These are phyloP conservation scores for Mychonastes homosphaera DNA, from an alignment of 139 green algal genomes.

Conservation along the genomic window DNA sequence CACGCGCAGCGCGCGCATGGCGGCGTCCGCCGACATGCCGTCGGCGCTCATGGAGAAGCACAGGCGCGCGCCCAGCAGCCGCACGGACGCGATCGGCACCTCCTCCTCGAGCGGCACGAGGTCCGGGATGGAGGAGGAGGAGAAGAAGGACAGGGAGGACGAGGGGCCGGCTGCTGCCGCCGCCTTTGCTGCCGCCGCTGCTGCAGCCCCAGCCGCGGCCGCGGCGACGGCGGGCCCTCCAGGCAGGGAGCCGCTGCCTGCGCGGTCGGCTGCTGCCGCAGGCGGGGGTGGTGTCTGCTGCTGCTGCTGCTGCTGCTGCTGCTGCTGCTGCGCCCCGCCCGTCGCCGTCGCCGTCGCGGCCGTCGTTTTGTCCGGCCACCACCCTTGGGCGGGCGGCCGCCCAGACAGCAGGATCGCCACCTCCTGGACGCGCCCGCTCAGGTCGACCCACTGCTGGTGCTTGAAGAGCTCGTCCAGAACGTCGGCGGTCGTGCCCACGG, in stretches of 20 bases:
- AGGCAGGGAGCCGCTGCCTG: not conserved
- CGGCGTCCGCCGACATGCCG: constrained; percentile 17
- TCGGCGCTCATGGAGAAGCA: constrained; percentile 23
- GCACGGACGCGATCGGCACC: constrained; percentile 37
- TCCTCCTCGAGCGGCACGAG: constrained; percentile 49
- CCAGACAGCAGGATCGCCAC: constrained; percentile 47
- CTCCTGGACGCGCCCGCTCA: constrained; percentile 44
- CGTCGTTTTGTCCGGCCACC: constrained; percentile 27
- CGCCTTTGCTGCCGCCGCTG: not conserved
- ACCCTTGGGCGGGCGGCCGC: constrained; percentile 26
- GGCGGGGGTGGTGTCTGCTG: not conserved
- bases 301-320: not conserved
- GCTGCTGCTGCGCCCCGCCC: not conserved
- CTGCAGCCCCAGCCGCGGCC: not conserved
- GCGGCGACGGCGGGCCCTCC: not conserved
- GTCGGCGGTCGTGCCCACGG: constrained; percentile 20
- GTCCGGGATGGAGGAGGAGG: too few species aligned
- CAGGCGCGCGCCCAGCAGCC: constrained; percentile 23
- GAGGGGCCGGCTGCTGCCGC: not conserved
- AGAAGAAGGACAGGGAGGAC: too few species aligned
- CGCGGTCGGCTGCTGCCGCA: not conserved
- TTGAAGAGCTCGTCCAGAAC: constrained; percentile 27
- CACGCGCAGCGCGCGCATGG: constrained; percentile 19
- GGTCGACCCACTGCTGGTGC: constrained; percentile 24
- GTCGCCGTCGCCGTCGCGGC: not conserved